Percentiles rank a stretch among this genome's conserved stretches.
Conservation (phyloP, 2,329 filamentous ascomycete species). For the Elsinoe fawcettii region DNA sequence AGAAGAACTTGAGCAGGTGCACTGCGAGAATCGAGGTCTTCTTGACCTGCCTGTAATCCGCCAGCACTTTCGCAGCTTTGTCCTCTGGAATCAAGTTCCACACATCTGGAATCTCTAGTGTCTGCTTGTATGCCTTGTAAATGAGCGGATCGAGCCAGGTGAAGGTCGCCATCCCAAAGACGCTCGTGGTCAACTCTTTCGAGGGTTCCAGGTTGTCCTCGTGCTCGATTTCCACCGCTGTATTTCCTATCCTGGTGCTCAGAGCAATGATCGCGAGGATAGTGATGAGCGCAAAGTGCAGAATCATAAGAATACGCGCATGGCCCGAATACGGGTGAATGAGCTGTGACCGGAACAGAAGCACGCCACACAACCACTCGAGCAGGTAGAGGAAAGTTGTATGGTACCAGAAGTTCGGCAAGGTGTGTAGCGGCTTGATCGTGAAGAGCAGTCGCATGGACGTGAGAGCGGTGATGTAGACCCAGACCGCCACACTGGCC, state of each 20-base stretch:
- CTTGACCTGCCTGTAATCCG: constrained; percentile 76
- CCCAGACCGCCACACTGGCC: constrained; percentile 65
- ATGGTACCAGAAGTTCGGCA: constrained; percentile 83
- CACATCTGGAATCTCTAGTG: constrained; percentile 74
- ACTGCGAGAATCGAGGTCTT: constrained; percentile 71
- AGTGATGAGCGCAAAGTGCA: constrained; percentile 67
- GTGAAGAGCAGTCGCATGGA: constrained; percentile 62
- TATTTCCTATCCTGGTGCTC: constrained; percentile 85
- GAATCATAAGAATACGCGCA: constrained; percentile 57
- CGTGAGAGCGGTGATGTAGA: constrained; percentile 69
- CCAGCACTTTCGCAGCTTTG: constrained; percentile 73
- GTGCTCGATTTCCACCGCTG: constrained; percentile 77
- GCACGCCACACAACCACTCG: constrained; percentile 69
- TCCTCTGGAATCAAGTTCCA: constrained; percentile 88
- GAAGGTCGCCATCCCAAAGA: constrained; percentile 83
- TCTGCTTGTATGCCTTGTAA: constrained; percentile 77
- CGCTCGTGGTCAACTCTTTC: constrained; percentile 74
- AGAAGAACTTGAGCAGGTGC: constrained; percentile 81
- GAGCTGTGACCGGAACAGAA: constrained; percentile 77
- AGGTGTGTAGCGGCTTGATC: constrained; percentile 51
- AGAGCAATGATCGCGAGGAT: constrained; percentile 69
- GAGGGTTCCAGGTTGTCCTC: constrained; percentile 84
- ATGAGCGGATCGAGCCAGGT: constrained; percentile 86
- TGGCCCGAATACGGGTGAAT: constrained; percentile 63
- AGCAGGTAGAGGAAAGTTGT: constrained; percentile 74